Evolutionary conservation across 1,284 basidiomycete species (phyloP), one percentile per base, ranked within the genome.

Genomic region (Rhodotorula sp.): DNA sequence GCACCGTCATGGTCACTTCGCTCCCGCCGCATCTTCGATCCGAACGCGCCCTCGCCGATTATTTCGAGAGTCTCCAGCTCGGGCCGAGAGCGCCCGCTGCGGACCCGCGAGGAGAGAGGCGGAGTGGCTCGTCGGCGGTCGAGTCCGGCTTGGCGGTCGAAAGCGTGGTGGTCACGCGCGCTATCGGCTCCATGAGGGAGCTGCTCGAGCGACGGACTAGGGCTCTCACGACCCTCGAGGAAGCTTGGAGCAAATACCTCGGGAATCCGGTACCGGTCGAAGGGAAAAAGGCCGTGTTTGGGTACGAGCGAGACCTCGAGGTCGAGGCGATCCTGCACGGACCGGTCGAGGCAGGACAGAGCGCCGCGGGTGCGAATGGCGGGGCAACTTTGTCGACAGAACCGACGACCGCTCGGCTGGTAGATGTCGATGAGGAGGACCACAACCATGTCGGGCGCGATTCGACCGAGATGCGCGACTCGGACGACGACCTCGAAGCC

Each of bases 211-310:
- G 84, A 75, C 84, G 95, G 56, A 95, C 94, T 4, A 82, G 85
- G 45, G 91, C 92, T 1, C 82, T 99, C 10, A 79, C 92, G 59
- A 84, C 85, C 65, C 82, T 99, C 43, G 95, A 99, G 80, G 81
- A 81, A 5, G 90, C 90, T 1, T 98, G 95, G 95, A 88, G 88
- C 26, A 85, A 87, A 34, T 98, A 93, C 81, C 89, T 97, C 3
- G 95, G 94, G 1, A 97, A 98, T 79, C 95, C 95, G 0, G 92
- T 91, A 69, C 86, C 86, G 0, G 87, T 89, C 62, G 87, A 89
- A 76, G 86, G 86, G 43, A 90, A 89, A 75, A 87, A 89, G 76
- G 88, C 90, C 0, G 62, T 77, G 61, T 68, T 79, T 2, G 89
- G 90, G 49, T 80, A 85, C 16, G 85, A 87, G 21, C 63, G 71